Base-by-base conservation (phyloP, 176 grass and related monocot genomes). In the Musa acuminata region DNA sequence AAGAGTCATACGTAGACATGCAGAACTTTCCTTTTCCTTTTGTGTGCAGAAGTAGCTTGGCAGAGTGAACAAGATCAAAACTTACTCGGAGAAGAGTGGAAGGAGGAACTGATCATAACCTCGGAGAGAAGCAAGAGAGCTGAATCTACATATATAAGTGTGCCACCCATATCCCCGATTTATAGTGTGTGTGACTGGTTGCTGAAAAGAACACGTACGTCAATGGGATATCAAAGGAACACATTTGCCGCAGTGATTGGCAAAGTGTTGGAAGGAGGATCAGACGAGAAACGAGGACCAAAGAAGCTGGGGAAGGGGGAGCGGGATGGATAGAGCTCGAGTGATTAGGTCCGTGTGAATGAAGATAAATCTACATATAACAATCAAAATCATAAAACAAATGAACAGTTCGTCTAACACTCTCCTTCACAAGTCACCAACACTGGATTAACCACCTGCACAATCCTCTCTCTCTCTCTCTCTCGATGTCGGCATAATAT, bases 131-230 rank as follows among this genome's bases (percentile, higher is more conserved):
- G 35, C 35, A 43, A 43, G 35, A 43, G 35, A 23, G 19, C 62
- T 9, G 20, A 24, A 19, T 43, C 14, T 69, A 19, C 19, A 49
- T 9, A 50, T 49, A 21, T 17, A 22, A 19, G 48, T 65, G 67
- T 51, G 43, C 9, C 17, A 70, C 2, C 9, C 19, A 48, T 19
- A 70, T 51, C 27, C 9, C 35, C 4, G 4, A 70, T 50, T n/a
- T 20, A 11, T 12, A 17, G 27, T 49, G 20, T 25, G 27, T 8
- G 7, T 70, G 67, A 50, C 67, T 70, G 67, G 35, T 50, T 2
- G 43, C 20, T n/a, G 11, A 70, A 70, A 70, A 70, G 67, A 70
- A 50, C 67, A 70, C 67, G 67, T 70, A 50, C 43, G 11, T 43
- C 67, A 49, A 48, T 1, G 48, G 43, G 19, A 50, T 20, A 70